Conservation (phyloP, 257 asterid species). For the Scutellaria minor region DNA sequence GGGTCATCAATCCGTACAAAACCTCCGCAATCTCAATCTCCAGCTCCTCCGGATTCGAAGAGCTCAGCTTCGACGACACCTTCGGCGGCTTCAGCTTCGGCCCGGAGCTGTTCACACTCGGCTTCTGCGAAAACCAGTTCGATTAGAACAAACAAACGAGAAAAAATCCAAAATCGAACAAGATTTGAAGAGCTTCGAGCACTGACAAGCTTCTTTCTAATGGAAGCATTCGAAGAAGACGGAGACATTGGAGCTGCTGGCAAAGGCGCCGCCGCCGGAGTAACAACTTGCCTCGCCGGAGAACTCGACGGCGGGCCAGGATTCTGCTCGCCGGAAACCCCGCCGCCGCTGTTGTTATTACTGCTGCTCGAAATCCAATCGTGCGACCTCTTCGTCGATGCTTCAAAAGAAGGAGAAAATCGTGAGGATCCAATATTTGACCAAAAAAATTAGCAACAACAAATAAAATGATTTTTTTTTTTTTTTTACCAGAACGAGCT, state of each 20-base stretch:
- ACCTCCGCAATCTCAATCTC: constrained; percentile 98
- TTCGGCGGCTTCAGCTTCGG: constrained; percentile 77
- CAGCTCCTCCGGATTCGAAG: constrained; percentile 82
- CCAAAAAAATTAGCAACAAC: neutral
- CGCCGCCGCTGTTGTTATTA: constrained; percentile 53
- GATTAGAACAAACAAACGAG: neutral
- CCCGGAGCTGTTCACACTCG: constrained; percentile 44
- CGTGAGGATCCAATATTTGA: constrained; percentile 32
- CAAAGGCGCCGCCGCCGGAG: constrained; percentile 47
- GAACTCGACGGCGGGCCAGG: constrained; percentile 59
- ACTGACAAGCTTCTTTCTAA: constrained; percentile 82
- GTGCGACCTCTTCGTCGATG: constrained; percentile 81
- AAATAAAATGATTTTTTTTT: neutral
- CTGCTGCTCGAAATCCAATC: constrained; percentile 74
- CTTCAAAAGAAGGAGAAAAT: constrained; percentile 46
- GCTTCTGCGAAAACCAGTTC: constrained; percentile 53
- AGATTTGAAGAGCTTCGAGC: neutral
- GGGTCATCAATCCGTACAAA: constrained; percentile 79
- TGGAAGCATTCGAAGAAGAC: constrained; percentile 73
- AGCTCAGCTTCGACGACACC: constrained; percentile 62
- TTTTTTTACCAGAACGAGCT: constrained; percentile 81
- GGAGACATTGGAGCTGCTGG: constrained; percentile 79
- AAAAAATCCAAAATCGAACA: neutral
- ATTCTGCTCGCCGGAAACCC: constrained; percentile 53
- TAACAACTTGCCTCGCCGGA: constrained; percentile 61